A percentile compares a stretch with the other conserved stretches of the same genome.
Conservation (phyloP, 2,329 filamentous ascomycete species). For the Ceratocystis papillata region DNA sequence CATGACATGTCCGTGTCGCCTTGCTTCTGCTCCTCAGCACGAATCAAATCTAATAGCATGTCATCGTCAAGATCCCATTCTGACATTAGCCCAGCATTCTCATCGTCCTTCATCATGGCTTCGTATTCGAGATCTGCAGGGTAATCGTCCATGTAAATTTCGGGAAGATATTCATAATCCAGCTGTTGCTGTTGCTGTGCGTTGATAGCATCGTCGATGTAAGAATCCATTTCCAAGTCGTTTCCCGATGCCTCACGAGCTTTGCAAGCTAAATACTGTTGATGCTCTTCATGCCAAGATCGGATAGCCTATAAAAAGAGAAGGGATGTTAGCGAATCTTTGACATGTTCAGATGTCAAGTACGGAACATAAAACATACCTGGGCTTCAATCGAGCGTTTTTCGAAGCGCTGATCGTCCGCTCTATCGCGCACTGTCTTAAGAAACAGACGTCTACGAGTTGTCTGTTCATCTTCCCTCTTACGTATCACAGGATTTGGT, state of each 20-base stretch:
- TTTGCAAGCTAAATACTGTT: constrained; percentile 24
- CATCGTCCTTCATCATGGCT: constrained; percentile 13
- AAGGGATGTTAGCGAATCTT: not conserved
- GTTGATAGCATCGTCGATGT: constrained; percentile 20
- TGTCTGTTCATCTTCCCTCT: constrained; percentile 52
- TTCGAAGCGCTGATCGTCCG: constrained; percentile 50
- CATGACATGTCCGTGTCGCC: constrained; percentile 25
- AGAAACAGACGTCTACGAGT: constrained; percentile 57
- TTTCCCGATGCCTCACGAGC: constrained; percentile 19
- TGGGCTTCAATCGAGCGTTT: constrained; percentile 52
- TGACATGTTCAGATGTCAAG: not conserved
- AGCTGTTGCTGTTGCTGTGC: constrained; percentile 11
- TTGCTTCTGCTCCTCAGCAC: constrained; percentile 34
- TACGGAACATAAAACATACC: constrained; percentile 27
- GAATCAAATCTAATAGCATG: constrained; percentile 42
- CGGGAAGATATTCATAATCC: constrained; percentile 15
- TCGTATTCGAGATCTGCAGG: constrained; percentile 19
- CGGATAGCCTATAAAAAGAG: constrained; percentile 15
- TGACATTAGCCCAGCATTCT: constrained; percentile 18
- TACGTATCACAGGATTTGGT: constrained; percentile 51
- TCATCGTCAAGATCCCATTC: constrained; percentile 24
- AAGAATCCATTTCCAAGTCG: constrained; percentile 21
- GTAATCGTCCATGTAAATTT: constrained; percentile 21
- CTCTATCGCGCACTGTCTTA: constrained; percentile 51
- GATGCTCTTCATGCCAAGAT: constrained; percentile 25